A percentile compares a stretch with the other conserved stretches of the same genome.
Conservation (phyloP, 2,329 filamentous ascomycete genomes). For the Xylariaceae sp. region DNA sequence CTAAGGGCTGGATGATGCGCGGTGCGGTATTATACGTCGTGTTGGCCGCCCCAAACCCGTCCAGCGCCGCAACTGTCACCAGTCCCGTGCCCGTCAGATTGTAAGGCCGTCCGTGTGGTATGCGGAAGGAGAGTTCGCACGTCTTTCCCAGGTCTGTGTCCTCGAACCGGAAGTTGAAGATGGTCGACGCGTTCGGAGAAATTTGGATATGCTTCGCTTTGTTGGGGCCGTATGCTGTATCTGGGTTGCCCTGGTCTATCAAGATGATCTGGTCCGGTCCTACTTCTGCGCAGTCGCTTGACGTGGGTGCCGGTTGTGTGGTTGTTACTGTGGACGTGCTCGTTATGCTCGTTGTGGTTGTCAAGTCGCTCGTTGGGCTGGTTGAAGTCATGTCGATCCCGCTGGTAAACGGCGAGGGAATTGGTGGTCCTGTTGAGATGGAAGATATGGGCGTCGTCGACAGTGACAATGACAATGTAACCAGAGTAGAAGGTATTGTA, state of each 20-base stretch:
- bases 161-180: constrained; percentile 67
- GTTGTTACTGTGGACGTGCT: constrained; percentile 15
- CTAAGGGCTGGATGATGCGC: constrained; percentile 17
- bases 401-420: constrained; percentile 11
- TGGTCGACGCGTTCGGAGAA: constrained; percentile 46
- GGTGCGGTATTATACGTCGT: constrained; percentile 23
- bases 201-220: constrained; percentile 44
- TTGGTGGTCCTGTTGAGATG: constrained; percentile 4
- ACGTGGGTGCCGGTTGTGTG: constrained; percentile 6
- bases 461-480: neutral
- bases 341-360: constrained; percentile 15
- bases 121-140: constrained; percentile 58
- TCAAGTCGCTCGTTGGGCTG: neutral
- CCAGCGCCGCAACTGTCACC: constrained; percentile 21
- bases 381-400: neutral
- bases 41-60: constrained; percentile 12
- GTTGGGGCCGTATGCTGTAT: constrained; percentile 36
- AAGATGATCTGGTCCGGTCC: constrained; percentile 41
- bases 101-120: constrained; percentile 9
- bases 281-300: constrained; percentile 8
- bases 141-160: constrained; percentile 47
- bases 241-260: constrained; percentile 48
- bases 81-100: constrained; percentile 21
- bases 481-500: neutral
- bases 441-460: neutral